Conservation (phyloP, 495 filamentous ascomycete species). For the Durotheca rogersii region DNA sequence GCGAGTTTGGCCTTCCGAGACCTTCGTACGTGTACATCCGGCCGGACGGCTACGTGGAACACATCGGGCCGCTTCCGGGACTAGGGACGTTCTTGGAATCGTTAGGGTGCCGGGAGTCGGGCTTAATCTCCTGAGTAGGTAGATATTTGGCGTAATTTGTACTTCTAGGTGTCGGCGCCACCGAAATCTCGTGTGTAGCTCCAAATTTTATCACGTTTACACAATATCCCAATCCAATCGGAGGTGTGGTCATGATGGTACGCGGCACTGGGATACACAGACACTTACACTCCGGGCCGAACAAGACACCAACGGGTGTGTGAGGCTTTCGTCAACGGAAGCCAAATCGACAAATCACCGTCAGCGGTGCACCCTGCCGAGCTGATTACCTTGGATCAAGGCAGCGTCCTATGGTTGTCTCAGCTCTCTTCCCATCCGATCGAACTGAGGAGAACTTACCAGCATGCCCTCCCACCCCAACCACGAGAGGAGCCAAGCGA, state of each 20-base stretch:
- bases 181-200: too few relatives aligned
- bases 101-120: not conserved
- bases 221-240: too few relatives aligned
- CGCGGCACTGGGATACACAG: too few relatives aligned
- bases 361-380: slow-evolving; percentile 28
- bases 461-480: slow-evolving; percentile 24
- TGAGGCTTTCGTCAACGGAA: too few relatives aligned
- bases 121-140: not conserved
- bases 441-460: slow-evolving; percentile 15
- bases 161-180: too few relatives aligned
- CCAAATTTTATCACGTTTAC: too few relatives aligned
- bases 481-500: slow-evolving; percentile 30
- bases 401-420: slow-evolving; percentile 41
- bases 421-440: slow-evolving; percentile 37
- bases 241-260: too few relatives aligned
- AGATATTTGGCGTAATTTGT: too few relatives aligned
- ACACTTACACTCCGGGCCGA: too few relatives aligned
- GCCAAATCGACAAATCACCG: not conserved
- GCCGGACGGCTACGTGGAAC: slow-evolving; percentile 44
- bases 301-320: too few relatives aligned
- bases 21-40: slow-evolving; percentile 42
- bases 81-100: slow-evolving; percentile 34
- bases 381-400: slow-evolving; percentile 39
- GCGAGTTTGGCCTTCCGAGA: slow-evolving; percentile 37
- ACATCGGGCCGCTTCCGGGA: slow-evolving; percentile 37